Conservation (phyloP, 129 eudicot species). For the Artemisia tridentata region DNA sequence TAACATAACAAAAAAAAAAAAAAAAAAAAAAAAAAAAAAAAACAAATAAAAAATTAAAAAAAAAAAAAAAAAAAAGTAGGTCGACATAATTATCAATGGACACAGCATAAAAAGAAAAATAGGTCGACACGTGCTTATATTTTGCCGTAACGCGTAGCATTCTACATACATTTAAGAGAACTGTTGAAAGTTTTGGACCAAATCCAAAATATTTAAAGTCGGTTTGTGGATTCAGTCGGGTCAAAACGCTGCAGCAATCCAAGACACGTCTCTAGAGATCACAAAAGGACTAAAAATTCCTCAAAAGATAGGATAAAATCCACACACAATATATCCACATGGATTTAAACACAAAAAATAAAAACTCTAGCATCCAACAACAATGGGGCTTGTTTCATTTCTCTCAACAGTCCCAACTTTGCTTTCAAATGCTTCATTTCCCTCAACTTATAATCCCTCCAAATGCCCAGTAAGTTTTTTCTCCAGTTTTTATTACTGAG, state of each 20-base stretch:
- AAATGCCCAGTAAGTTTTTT: constrained; percentile 41
- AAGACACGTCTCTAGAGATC: not conserved
- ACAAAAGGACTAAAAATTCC: constrained; percentile 19
- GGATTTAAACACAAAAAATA: constrained; percentile 23
- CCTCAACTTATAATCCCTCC: constrained; percentile 23
- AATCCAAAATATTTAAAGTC: not conserved
- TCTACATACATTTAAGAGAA: too few species aligned
- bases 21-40: too few species aligned
- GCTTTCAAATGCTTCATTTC: constrained; percentile 42
- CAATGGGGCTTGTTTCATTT: constrained; percentile 62
- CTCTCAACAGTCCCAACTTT: constrained; percentile 68
- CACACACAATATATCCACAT: constrained; percentile 38
- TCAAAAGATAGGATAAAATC: constrained; percentile 43
- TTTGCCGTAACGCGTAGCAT: too few species aligned
- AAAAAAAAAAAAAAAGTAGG: too few species aligned
- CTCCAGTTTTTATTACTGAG: not conserved
- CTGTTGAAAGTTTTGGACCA: not conserved
- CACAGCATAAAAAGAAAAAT: too few species aligned
- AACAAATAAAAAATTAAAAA: too few species aligned
- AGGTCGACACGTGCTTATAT: too few species aligned
- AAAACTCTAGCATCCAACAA: not conserved
- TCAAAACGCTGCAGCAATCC: not conserved
- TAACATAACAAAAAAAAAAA: too few species aligned
- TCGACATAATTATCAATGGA: too few species aligned
- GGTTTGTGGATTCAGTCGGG: constrained; percentile 10